Percentiles rank a stretch among this genome's conserved stretches.
Evolutionary conservation across 1,139 yeast genomes (phyloP).

Genomic region (Wickerhamomyces sp.): DNA sequence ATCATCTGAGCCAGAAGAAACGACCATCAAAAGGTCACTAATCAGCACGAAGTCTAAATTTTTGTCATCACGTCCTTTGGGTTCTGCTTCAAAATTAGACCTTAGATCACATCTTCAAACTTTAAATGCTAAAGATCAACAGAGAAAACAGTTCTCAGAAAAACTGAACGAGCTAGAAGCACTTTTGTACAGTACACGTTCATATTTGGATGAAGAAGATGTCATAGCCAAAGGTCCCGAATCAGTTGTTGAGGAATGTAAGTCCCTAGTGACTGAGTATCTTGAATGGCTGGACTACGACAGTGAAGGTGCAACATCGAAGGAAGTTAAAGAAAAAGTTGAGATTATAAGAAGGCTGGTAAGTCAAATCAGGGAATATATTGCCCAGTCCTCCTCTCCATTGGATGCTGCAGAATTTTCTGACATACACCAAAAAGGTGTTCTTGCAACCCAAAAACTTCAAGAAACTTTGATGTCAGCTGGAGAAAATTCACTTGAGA

Average conservation of each 20-base stretch:
- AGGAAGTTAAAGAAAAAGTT: constrained; percentile 30
- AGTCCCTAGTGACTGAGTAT: constrained; percentile 39
- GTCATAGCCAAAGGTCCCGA: constrained; percentile 31
- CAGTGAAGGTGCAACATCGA: constrained; percentile 48
- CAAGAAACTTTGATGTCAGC: constrained; percentile 42
- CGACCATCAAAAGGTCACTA: constrained; percentile 4
- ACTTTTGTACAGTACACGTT: constrained; percentile 51
- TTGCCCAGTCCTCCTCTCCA: constrained; percentile 30
- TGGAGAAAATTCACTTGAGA: constrained; percentile 38
- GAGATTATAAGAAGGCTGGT: constrained; percentile 26
- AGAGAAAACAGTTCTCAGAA: constrained; percentile 42
- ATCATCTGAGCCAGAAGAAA: constrained; percentile 4
- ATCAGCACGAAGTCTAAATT: constrained; percentile 30
- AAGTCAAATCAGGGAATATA: constrained; percentile 28
- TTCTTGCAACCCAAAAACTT: constrained; percentile 34
- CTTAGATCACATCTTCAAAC: constrained; percentile 21
- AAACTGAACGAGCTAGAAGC: constrained; percentile 53
- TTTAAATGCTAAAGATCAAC: constrained; percentile 38
- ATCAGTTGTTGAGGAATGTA: constrained; percentile 33
- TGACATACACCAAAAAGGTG: constrained; percentile 38
- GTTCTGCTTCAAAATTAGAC: constrained; percentile 33
- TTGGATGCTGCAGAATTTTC: constrained; percentile 34
- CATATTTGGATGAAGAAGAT: constrained; percentile 45
- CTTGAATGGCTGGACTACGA: constrained; percentile 82
- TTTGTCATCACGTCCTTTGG: constrained; percentile 42